A percentile compares a stretch with the other conserved stretches of the same genome.
Evolutionary conservation across 1,139 yeast genomes (phyloP).

Genomic region (Yamadazyma triangularis): DNA sequence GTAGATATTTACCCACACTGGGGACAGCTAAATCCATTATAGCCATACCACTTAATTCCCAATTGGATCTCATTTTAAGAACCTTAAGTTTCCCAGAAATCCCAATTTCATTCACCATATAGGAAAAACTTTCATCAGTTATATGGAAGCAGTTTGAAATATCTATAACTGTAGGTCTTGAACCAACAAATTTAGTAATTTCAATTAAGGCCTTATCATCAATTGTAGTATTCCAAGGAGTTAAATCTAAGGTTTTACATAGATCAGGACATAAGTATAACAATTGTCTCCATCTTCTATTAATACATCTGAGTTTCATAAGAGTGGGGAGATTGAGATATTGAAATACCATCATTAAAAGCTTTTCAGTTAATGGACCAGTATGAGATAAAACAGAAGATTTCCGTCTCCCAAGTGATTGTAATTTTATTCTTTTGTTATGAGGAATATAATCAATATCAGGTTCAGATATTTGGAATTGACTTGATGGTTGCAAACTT

Average conservation of each 20-base stretch:
- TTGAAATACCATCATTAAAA: constrained; percentile 50
- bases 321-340: constrained; percentile 49
- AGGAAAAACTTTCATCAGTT: constrained; percentile 70
- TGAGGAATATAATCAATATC: constrained; percentile 43
- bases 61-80: constrained; percentile 61
- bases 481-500: constrained; percentile 4
- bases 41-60: constrained; percentile 80
- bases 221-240: constrained; percentile 56
- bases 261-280: constrained; percentile 53
- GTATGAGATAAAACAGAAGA: constrained; percentile 50
- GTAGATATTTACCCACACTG: constrained; percentile 54
- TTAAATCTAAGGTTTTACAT: constrained; percentile 48
- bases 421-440: constrained; percentile 47
- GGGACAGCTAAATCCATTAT: constrained; percentile 72
- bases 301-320: constrained; percentile 53
- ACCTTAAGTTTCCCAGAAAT: constrained; percentile 53
- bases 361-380: constrained; percentile 56
- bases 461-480: constrained; percentile 15
- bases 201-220: constrained; percentile 53
- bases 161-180: constrained; percentile 57
- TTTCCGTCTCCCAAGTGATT: constrained; percentile 40
- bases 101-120: constrained; percentile 67
- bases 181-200: constrained; percentile 67
- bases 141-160: constrained; percentile 73
- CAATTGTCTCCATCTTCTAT: constrained; percentile 64